Base-by-base conservation (phyloP, 2,329 filamentous ascomycete species). In the Xylaria sp. region DNA sequence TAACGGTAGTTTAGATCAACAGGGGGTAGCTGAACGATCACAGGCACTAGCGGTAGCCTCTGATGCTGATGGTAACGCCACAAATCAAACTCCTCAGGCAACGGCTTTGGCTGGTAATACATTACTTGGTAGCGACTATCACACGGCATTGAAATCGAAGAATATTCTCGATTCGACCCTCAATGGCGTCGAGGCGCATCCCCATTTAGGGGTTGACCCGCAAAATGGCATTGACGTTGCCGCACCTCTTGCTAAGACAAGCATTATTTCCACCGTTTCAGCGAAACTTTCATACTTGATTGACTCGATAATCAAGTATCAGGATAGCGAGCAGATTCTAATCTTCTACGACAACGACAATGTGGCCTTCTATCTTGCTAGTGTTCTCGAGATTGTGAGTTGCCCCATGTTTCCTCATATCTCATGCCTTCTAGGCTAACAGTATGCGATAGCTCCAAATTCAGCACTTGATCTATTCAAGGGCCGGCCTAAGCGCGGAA, bases 331-430 rank as follows among this genome's bases (percentile, higher is more conserved):
- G 75, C 97, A 98, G 79, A 96, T 97, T 3, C 88, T 98, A 61
- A 87, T 98, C 9, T 98, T 98, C 78, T 98, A 97, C 78, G 93
- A 97, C 69, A 91, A 92, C 36, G 92, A 96, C 68, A 95, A 97
- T 73, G 86, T 92, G 1, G 94, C 93, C 0, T 97, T 88, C 79
- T 97, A 97, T 80, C 87, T 98, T 47, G 92, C 93, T 0, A 90
- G 94, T 76, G 89, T 91, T 34, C 85, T 98, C 0, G 94, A 98
- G 72, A 85, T 95, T 36, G 84, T 86, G 73, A 75, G 84, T 80
- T 4, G 39, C 36, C 6, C 21, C 6, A 3, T 36, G 8, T 27
- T 19, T n/a, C 11, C 19, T 56, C 56, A 3, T 21, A 60, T 8
- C 36, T 61, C 36, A 21, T 61, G 27, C 45, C 17, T n/a, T 47